Conservation (phyloP, 345 rosid genomes). For the Gossypium arboreum region DNA sequence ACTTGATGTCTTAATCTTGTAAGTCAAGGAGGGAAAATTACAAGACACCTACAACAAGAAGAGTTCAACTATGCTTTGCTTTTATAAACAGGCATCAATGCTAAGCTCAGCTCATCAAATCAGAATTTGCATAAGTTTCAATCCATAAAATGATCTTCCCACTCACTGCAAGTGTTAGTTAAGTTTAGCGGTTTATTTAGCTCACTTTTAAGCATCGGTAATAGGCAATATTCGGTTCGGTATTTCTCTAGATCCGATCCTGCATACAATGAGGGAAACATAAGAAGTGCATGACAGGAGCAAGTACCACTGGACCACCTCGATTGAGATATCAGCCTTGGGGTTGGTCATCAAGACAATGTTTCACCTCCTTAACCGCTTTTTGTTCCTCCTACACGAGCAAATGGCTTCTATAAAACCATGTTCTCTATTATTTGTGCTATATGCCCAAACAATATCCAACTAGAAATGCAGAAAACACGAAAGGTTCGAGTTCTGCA, state of each 20-base stretch:
- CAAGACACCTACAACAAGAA: not conserved
- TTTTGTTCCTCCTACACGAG: not conserved
- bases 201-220: not conserved
- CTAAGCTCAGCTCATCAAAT: too few relatives aligned
- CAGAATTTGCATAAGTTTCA: too few relatives aligned
- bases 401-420: constrained; percentile 4
- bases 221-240: not conserved
- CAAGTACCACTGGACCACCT: not conserved
- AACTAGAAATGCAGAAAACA: not conserved
- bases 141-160: too few relatives aligned
- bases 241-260: not conserved
- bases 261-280: not conserved
- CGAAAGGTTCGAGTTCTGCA: not conserved
- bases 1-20: not conserved
- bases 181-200: too few relatives aligned
- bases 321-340: not conserved
- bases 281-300: not conserved
- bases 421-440: not conserved
- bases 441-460: not conserved
- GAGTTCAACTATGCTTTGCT: not conserved
- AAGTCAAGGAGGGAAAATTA: not conserved
- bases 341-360: not conserved
- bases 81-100: too few relatives aligned
- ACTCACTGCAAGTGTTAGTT: too few relatives aligned
- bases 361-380: not conserved